Percentiles rank a stretch among this genome's conserved stretches.
Conservation (phyloP, 305 asterid genomes). For the Ilex paraguariensis region DNA sequence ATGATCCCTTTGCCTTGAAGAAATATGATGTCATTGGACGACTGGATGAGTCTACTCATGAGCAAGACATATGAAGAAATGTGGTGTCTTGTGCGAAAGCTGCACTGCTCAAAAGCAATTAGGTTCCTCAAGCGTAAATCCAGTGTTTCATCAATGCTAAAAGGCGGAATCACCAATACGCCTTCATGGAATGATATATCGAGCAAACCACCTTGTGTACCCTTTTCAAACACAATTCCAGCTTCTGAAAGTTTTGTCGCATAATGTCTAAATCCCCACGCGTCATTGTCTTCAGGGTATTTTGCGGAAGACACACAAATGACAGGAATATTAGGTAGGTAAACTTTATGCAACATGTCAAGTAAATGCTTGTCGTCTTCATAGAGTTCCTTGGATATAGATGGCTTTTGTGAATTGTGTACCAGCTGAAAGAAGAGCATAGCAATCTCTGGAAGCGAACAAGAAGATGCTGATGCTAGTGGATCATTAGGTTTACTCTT, state of each 20-base stretch:
- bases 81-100: not conserved
- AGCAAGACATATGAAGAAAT: not conserved
- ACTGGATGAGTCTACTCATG: not conserved
- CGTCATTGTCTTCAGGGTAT: too few relatives aligned
- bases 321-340: not conserved
- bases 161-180: not conserved
- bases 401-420: not conserved
- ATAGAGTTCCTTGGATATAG: not conserved
- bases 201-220: not conserved
- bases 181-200: not conserved
- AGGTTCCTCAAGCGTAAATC: not conserved
- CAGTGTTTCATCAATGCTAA: not conserved
- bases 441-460: not conserved
- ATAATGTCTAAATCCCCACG: not conserved
- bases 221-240: not conserved
- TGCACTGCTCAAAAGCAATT: not conserved
- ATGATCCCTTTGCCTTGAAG: not conserved
- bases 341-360: not conserved
- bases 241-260: not conserved
- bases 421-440: not conserved
- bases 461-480: too few relatives aligned
- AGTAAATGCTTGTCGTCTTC: not conserved
- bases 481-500: too few relatives aligned
- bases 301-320: too few relatives aligned
- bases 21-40: not conserved